Evolutionary conservation across 257 asterid genomes (phyloP).

Genomic region (Orobanche coerulescens): DNA sequence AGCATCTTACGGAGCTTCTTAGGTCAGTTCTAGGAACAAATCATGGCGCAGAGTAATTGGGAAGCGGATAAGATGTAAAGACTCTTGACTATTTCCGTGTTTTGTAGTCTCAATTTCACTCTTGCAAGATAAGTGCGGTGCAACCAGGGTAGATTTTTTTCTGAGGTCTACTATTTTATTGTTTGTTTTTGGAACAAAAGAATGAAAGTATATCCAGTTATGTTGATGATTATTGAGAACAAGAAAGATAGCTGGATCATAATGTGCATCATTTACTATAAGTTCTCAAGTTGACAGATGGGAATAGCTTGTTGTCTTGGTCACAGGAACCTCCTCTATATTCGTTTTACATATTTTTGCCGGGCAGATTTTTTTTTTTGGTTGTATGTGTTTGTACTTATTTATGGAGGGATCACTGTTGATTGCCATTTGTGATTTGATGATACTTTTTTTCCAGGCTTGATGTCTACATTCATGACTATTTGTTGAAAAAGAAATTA

Average conservation of each 20-base stretch:
- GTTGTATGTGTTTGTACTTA: not conserved
- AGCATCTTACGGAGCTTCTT: conserved; percentile 21
- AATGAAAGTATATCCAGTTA: not conserved
- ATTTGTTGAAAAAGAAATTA: conserved; percentile 79
- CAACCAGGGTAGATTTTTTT: not conserved
- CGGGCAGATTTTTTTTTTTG: not conserved
- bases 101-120: conserved; percentile 3
- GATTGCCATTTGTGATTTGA: not conserved
- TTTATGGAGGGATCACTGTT: conserved; percentile 14
- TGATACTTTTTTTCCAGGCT: conserved; percentile 61
- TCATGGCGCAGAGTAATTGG: conserved; percentile 99
- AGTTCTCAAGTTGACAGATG: conserved; percentile 5
- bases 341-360: conserved; percentile 3
- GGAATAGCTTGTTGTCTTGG: not conserved
- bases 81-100: not conserved
- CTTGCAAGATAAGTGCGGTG: conserved; percentile 6
- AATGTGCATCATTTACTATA: not conserved
- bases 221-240: not conserved
- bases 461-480: conserved; percentile 98
- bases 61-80: conserved; percentile 96
- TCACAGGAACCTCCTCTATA: not conserved
- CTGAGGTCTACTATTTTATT: not conserved
- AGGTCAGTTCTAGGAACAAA: conserved; percentile 18
- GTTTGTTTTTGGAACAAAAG: conserved; percentile 5
- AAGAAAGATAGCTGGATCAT: not conserved